phyloP scores from a whole-genome alignment of 2,329 filamentous ascomycete species.

The Penicillium rolfsii region DNA sequence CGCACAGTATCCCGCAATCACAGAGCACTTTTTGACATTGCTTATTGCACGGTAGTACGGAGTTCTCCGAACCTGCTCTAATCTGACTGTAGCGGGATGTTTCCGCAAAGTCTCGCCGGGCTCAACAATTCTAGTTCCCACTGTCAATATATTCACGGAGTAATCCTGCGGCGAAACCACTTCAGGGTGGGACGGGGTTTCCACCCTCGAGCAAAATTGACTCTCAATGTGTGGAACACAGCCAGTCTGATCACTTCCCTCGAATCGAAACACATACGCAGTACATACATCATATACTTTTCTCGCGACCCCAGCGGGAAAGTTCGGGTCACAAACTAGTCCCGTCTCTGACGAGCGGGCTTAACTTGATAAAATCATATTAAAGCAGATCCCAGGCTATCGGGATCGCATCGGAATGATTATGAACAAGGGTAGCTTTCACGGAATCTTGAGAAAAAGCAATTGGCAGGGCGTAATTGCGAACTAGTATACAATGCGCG shows the following conservation, averaged over 20 bases:
- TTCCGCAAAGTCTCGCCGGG: conserved; percentile 6
- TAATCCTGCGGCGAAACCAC: conserved; percentile 11
- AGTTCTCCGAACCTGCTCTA: neutral
- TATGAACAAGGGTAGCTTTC: neutral
- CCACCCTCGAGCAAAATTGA: conserved; percentile 13
- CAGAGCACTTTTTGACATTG: neutral
- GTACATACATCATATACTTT: neutral
- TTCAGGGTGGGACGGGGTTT: conserved; percentile 11
- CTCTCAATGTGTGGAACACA: neutral
- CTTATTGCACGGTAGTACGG: neutral
- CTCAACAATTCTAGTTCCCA: conserved; percentile 5
- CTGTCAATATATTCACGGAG: conserved; percentile 11
- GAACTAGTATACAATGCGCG: neutral
- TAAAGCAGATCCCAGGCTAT: neutral
- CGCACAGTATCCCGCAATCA: conserved; percentile 1
- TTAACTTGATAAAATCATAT: neutral
- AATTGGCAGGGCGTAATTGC: neutral
- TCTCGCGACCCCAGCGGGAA: neutral
- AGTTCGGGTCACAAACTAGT: neutral
- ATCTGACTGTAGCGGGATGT: neutral
- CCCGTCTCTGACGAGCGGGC: neutral
- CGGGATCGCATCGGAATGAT: neutral
- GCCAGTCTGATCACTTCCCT: neutral
- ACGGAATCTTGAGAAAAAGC: neutral
- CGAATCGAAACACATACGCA: neutral